Conservation (phyloP, 2,329 filamentous ascomycete genomes). For the Penicillium frequentans region DNA sequence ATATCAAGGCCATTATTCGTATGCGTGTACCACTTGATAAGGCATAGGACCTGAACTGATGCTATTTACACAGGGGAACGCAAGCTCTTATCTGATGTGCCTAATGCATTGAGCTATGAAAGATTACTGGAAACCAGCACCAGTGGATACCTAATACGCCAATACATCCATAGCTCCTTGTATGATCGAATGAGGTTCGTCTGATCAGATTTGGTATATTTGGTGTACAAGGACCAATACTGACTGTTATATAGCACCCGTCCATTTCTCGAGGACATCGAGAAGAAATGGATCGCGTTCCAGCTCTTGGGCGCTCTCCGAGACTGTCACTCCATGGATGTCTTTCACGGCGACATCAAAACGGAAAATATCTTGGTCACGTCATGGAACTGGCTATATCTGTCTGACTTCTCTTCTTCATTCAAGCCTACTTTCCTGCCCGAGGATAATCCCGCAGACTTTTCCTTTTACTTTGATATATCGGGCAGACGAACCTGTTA, state of each 20-base stretch:
- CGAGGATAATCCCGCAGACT: slow-evolving; percentile 95
- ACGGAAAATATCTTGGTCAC: slow-evolving; percentile 96
- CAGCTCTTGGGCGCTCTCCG: slow-evolving; percentile 89
- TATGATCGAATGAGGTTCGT: slow-evolving; percentile 80
- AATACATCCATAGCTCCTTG: slow-evolving; percentile 93
- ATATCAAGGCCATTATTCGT: slow-evolving; percentile 76
- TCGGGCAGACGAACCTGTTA: slow-evolving; percentile 92
- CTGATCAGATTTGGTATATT: neutral
- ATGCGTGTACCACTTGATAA: slow-evolving; percentile 31
- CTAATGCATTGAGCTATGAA: slow-evolving; percentile 89
- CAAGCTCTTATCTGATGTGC: slow-evolving; percentile 74
- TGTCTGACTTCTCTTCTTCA: slow-evolving; percentile 93
- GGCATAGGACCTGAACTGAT: slow-evolving; percentile 18
- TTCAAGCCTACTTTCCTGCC: slow-evolving; percentile 94
- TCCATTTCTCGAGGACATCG: slow-evolving; percentile 93
- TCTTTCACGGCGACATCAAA: slow-evolving; percentile 98
- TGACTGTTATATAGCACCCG: slow-evolving; percentile 67
- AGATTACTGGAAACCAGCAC: slow-evolving; percentile 87
- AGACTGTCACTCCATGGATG: slow-evolving; percentile 83
- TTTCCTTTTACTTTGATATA: slow-evolving; percentile 96
- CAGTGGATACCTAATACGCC: slow-evolving; percentile 88
- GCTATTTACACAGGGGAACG: slow-evolving; percentile 64
- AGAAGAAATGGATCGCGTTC: slow-evolving; percentile 98
- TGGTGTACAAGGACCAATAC: slow-evolving; percentile 1
- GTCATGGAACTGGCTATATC: slow-evolving; percentile 98